phyloP scores from a whole-genome alignment of 2,329 filamentous ascomycete species.

The Fusarium mundagurra region DNA sequence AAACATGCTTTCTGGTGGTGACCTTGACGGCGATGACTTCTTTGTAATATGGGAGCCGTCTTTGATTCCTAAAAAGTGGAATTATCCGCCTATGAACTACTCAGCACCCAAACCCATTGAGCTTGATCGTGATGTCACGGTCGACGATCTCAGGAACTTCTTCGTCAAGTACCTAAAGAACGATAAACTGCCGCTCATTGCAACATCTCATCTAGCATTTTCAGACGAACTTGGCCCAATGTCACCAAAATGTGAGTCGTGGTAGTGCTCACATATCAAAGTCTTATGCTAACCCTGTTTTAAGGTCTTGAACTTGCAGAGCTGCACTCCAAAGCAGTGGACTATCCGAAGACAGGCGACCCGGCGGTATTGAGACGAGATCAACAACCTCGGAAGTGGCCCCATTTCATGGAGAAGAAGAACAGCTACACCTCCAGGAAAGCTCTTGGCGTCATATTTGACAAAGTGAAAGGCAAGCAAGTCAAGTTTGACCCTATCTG shows the following conservation, averaged over 20 bases:
- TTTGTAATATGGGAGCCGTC: constrained; percentile 89
- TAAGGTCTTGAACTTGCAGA: constrained; percentile 74
- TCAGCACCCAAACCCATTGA: constrained; percentile 64
- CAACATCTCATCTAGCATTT: constrained; percentile 80
- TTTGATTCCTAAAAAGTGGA: constrained; percentile 76
- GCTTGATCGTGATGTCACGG: constrained; percentile 70
- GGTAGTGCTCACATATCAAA: not conserved
- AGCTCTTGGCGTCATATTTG: constrained; percentile 84
- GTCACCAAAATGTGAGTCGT: constrained; percentile 69
- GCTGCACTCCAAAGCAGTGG: constrained; percentile 90
- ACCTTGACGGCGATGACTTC: constrained; percentile 96
- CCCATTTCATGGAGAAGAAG: constrained; percentile 86
- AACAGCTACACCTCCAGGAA: constrained; percentile 73
- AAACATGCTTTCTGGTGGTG: constrained; percentile 95
- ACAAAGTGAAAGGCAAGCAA: constrained; percentile 66
- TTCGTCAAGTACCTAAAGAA: constrained; percentile 96
- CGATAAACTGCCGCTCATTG: constrained; percentile 82
- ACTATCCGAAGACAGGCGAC: constrained; percentile 91
- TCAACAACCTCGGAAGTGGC: constrained; percentile 73
- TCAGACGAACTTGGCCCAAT: constrained; percentile 78
- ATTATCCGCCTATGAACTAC: constrained; percentile 82
- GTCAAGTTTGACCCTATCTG: constrained; percentile 80
- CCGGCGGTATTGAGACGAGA: constrained; percentile 73
- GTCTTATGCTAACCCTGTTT: not conserved
- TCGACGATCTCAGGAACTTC: constrained; percentile 81